Base-by-base conservation (phyloP, 495 filamentous ascomycete species). In the Daldinia grandis region DNA sequence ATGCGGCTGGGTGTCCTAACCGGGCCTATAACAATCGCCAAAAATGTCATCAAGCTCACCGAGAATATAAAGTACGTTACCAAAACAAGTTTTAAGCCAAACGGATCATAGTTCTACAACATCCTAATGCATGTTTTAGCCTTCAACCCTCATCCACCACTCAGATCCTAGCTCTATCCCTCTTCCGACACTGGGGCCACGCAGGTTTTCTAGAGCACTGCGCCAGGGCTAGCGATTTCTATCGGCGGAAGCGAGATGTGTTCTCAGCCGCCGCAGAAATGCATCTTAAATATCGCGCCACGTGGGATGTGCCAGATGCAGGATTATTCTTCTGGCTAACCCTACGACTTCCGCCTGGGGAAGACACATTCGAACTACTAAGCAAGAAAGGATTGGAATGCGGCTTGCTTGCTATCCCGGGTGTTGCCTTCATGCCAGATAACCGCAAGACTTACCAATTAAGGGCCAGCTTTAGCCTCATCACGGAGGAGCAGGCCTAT, bases 271-370 rank as follows among this genome's bases (percentile, higher is more conserved):
- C 58, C 8, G 40, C 28, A 9, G 58, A 60, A 24, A 31, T 5
- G 40, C 40, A 60, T 33, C 58, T 60, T 15, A 50, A 50, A 24
- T 24, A 60, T 21, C 40, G 58, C 15, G 58, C 58, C 14, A 60
- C 58, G 25, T 60, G 58, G 58, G 58, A 60, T 49, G n/a, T 60
- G 15, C 58, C 58, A 10, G 35, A 40, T 35, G 58, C 58, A 3
- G 58, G 58, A 21, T 33, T 60, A 21, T 60, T 60, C 40, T 60
- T 60, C 58, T 60, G 58, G 58, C 15, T 60, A 33, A 60, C 58
- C 0, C 28, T 60, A 24, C 40, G 40, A 19, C 58, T 60, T 17
- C 58, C 58, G 4, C 58, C 58, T 49, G 58, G 40, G 3, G 25
- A 49, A 14, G 58, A 60, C 5, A 60, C 58, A 21, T 60, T 60